Evolutionary conservation across 2,329 filamentous ascomycete species (phyloP), one percentile per base, ranked within the genome.

Genomic region (Colletotrichum sp.): DNA sequence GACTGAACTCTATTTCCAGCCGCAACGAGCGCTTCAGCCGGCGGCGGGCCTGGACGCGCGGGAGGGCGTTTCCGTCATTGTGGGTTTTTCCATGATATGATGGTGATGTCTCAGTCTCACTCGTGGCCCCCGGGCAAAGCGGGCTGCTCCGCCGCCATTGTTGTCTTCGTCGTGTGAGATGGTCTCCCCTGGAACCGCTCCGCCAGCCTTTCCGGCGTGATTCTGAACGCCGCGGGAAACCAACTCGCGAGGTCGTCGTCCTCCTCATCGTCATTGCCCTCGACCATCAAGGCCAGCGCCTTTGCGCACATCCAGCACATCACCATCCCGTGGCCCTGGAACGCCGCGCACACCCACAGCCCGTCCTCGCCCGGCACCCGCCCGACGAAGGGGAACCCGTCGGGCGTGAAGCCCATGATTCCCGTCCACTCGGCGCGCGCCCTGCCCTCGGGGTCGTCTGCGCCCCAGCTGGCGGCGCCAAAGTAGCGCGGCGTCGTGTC

Each of bases 321-420:
- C 2, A 92, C 92, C 92, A 93, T 94, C 0, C 92, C 92, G 81
- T 94, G 91, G 1, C 93, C 93, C 78, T 93, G 92, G 78, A 94
- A 94, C 8, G 90, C 88, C 5, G 89, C 90, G 36, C 88, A 86
- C 2, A 92, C 84, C 86, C 89, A 93, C 26, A 93, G 80, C 1
- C 87, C 86, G 6, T 84, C 78, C 57, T 87, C 81, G 0, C 81
- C 85, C 5, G 86, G 86, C 72, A 91, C 82, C 75, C 85, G 82
- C 1, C 90, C 90, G 1, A 92, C 87, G 60, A 90, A 85, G 0
- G 90, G 90, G 59, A 89, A 83, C 0, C 87, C 87, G 80, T 92
- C 90, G 5, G 86, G 83, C 9, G 86, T 89, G 77, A 88, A 90
- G 1, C 89, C 90, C 88, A 91, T 92, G 78, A 91, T 89, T 3